Base-by-base conservation (phyloP, 495 filamentous ascomycete species). In the Pyronema omphalodes region DNA sequence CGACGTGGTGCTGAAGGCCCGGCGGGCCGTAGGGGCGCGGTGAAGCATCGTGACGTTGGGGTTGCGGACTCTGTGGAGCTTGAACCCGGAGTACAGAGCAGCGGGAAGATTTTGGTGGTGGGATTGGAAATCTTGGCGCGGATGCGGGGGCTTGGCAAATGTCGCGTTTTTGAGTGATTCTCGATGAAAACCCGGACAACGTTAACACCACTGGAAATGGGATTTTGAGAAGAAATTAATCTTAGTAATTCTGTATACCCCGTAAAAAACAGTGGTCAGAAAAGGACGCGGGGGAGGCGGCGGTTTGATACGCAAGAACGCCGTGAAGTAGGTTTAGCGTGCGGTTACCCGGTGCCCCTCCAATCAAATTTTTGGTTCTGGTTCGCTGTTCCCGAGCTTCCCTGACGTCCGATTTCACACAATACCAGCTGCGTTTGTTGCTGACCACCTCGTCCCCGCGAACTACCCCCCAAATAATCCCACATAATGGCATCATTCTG, bases 1-100 rank as follows among this genome's bases (percentile, higher is more conserved):
- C 12, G 64, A 29, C n/a, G 70, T 61, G 18, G 73, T 69, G 34
- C 67, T 61, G 63, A 78, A 75, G 55, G 67, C 19, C 33, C 76
- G 71, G 11, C 55, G 55, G 55, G 41, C 8, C 33, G 46, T 17
- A 37, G 41, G 53, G 39, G 41, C 33, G 35, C 44, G 50, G 37
- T 45, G 60, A 19, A 54, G 43, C 60, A 61, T 62, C 14, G 55
- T 41, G 39, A 29, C 23, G 23, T 29, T 29, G 23, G 23, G 23
- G 1, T 29, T 29, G 23, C 23, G 23, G 23, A 29, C 23, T 29
- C 23, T 29, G 23, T 29, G 5, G 23, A 29, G 23, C 23, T 29
- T 29, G 23, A 29, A 29, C 23, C 23, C 23, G 39, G 15, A 17
- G 11, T 41, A 12, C 11, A 1, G 39, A 41, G 15, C 11, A 41